phyloP scores from a whole-genome alignment of 352 stramenopile species.

The Phytophthora chlamydospora region DNA sequence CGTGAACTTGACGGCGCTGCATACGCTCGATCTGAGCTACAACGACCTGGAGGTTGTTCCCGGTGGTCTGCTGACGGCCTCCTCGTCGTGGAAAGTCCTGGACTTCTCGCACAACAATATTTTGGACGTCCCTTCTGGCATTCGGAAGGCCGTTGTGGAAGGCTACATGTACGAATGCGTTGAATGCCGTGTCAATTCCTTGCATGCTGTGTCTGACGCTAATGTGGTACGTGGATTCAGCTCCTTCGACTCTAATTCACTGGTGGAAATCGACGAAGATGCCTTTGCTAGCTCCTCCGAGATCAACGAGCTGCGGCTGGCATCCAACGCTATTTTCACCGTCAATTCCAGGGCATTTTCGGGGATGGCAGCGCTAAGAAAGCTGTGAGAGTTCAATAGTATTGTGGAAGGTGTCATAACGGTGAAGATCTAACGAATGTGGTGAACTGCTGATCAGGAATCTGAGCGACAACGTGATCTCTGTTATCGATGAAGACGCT shows the following conservation, averaged over 20 bases:
- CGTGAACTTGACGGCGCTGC: conserved; percentile 47
- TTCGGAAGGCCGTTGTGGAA: conserved; percentile 43
- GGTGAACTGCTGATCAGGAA: conserved; percentile 35
- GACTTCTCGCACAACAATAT: conserved; percentile 65
- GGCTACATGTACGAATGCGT: conserved; percentile 60
- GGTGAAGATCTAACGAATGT: neutral
- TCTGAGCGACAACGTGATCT: conserved; percentile 78
- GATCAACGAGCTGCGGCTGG: conserved; percentile 59
- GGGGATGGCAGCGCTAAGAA: conserved; percentile 57
- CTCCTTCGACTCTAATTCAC: conserved; percentile 67
- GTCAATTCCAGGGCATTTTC: conserved; percentile 56
- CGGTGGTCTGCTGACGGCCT: conserved; percentile 42
- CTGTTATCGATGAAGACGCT: conserved; percentile 52
- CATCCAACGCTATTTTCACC: conserved; percentile 68
- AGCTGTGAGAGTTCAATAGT: conserved; percentile 45
- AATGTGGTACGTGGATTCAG: conserved; percentile 25
- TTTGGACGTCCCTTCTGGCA: conserved; percentile 39
- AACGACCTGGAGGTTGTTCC: conserved; percentile 58
- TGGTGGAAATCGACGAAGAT: conserved; percentile 57
- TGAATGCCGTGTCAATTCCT: neutral
- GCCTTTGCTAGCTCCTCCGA: conserved; percentile 49
- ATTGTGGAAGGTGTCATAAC: neutral
- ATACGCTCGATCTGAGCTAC: conserved; percentile 63
- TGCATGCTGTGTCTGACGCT: neutral
- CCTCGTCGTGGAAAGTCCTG: conserved; percentile 59